Conservation (phyloP, 805 yeast species). For the Soucietia sequanensis region DNA sequence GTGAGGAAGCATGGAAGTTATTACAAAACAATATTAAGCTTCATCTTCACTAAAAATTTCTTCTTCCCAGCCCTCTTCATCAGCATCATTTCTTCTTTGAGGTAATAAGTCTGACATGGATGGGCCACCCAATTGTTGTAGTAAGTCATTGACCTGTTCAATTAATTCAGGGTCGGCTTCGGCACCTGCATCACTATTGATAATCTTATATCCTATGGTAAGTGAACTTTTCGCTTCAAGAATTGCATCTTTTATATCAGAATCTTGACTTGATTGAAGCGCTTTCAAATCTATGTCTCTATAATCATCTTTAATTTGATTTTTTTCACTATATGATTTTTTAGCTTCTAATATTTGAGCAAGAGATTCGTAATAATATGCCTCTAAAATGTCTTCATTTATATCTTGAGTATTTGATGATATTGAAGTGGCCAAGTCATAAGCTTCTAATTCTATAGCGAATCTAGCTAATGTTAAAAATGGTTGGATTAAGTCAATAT, state of each 20-base stretch:
- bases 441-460: constrained; percentile 72
- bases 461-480: constrained; percentile 69
- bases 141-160: constrained; percentile 50
- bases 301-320: constrained; percentile 40
- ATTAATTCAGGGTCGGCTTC: constrained; percentile 60
- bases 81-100: constrained; percentile 27
- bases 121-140: constrained; percentile 62
- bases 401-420: constrained; percentile 66
- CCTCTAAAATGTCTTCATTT: constrained; percentile 81
- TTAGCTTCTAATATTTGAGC: constrained; percentile 53
- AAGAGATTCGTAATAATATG: constrained; percentile 80
- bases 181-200: constrained; percentile 32
- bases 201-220: constrained; percentile 44
- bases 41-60: constrained; percentile 44
- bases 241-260: constrained; percentile 26
- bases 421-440: constrained; percentile 67
- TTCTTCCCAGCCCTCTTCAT: constrained; percentile 53
- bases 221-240: constrained; percentile 45
- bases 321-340: constrained; percentile 14
- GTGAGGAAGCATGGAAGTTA: too few species aligned
- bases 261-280: constrained; percentile 18
- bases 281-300: constrained; percentile 32
- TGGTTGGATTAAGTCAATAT: constrained; percentile 70
- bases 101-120: constrained; percentile 42
- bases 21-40: too few species aligned